Conservation (phyloP, 768 basidiomycete species). For the Kwoniella mangroviensis region DNA sequence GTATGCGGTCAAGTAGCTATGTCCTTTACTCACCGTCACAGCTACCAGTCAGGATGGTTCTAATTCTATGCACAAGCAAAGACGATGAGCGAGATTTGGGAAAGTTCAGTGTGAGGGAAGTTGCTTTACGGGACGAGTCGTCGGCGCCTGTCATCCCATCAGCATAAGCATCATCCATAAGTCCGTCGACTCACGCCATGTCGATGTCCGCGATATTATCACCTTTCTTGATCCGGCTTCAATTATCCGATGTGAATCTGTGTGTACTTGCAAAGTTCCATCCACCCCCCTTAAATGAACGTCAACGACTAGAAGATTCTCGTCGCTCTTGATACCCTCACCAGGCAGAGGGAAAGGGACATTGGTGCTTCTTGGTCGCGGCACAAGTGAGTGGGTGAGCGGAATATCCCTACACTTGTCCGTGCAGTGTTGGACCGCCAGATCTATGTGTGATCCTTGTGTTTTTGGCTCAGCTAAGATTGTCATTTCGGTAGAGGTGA, state of each 20-base stretch:
- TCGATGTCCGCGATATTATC: neutral
- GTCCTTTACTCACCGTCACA: conserved; percentile 22
- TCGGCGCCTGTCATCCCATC: neutral
- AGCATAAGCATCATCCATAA: neutral
- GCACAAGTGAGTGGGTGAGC: conserved; percentile 1
- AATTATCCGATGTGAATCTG: neutral
- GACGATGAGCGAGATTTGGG: conserved; percentile 3
- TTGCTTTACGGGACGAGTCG: neutral
- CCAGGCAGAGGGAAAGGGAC: conserved; percentile 45
- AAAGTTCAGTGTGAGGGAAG: neutral
- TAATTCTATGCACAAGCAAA: conserved; percentile 22
- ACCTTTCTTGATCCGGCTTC: neutral
- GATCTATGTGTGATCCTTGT: neutral
- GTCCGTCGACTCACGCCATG: conserved; percentile 12
- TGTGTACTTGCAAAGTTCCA: conserved; percentile 7
- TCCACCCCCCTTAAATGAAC: neutral
- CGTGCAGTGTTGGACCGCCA: neutral
- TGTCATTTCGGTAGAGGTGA: conserved; percentile 17
- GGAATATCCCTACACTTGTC: conserved; percentile 4
- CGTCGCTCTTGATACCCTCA: conserved; percentile 41
- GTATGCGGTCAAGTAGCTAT: neutral
- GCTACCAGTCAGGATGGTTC: neutral
- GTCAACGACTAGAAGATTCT: conserved; percentile 21
- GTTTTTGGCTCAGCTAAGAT: conserved; percentile 2
- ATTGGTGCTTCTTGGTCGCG: neutral